These are phyloP conservation scores for Pelargonium citronellum DNA, from an alignment of 441 rosid species.

Conservation along the genomic window DNA sequence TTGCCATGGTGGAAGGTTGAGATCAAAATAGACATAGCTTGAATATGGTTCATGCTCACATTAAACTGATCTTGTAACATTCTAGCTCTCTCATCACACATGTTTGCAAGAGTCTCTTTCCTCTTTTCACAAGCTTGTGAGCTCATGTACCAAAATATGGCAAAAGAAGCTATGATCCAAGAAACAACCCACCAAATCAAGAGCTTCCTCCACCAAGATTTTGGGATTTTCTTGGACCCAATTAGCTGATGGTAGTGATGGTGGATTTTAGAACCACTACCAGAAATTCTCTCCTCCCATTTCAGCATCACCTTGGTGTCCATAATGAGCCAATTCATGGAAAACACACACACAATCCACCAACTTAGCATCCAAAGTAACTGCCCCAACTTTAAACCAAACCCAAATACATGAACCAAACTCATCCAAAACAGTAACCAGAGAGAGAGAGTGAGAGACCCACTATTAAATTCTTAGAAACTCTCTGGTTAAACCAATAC, in stretches of 20 bases:
- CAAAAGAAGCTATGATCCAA: conserved; percentile 43
- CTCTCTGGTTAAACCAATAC: conserved; percentile 39
- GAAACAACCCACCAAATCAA: conserved; percentile 53
- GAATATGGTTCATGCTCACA: conserved; percentile 94
- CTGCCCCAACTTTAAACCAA: conserved; percentile 72
- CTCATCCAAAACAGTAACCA: conserved; percentile 63
- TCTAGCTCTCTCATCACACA: conserved; percentile 94
- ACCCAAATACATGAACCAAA: conserved; percentile 57
- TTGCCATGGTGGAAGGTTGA: conserved; percentile 97
- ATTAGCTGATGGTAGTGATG: conserved; percentile 42
- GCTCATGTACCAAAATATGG: conserved; percentile 52
- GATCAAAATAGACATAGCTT: conserved; percentile 87
- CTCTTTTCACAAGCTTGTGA: conserved; percentile 66
- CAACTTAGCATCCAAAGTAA: conserved; percentile 74
- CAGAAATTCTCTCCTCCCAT: conserved; percentile 50
- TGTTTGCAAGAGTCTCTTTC: conserved; percentile 65
- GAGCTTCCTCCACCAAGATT: conserved; percentile 58
- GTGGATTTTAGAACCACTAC: conserved; percentile 44
- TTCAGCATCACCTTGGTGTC: conserved; percentile 50
- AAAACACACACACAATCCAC: conserved; percentile 55
- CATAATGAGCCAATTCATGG: conserved; percentile 54
- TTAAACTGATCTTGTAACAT: conserved; percentile 98
- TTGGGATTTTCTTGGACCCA: conserved; percentile 53
- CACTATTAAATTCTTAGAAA: conserved; percentile 40
- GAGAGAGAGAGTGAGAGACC: conserved; percentile 35